Base-by-base conservation (phyloP, 2,329 filamentous ascomycete species). In the Fusarium sp. region DNA sequence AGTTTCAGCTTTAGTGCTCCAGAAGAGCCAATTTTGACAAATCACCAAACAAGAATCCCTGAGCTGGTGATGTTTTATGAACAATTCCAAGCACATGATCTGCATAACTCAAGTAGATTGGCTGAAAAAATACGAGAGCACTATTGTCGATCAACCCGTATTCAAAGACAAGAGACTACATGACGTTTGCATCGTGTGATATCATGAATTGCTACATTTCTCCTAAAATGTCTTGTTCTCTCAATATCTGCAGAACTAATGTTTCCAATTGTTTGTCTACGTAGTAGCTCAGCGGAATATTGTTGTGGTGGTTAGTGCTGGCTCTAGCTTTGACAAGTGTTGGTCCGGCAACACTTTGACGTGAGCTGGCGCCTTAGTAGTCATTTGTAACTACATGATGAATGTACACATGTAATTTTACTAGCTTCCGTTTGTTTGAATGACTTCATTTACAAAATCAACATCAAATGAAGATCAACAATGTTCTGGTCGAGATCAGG, bases 401-500 rank as follows among this genome's bases (percentile, higher is more conserved):
- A 15, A 33, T 31, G n/a, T 20, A 53, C 22, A 11, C 15, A 22
- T 31, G 15, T n/a, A 26, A 55, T 36, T 36, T 39, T 24, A 17
- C 39, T 45, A 6, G 34, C 17, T 15, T 39, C 39, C 15, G 6
- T 44, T 43, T 43, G 10, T 11, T 28, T 15, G 34, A 31, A 45
- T 58, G 33, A 33, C 31, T 40, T 45, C 48, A 39, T 33, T 26
- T 14, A 24, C 13, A 8, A 13, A 33, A 14, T 24, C 44, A 36
- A 36, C 31, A 18, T 11, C 18, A 49, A n/a, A 40, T 38, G 20
- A 17, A 26, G 7, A 9, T 22, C 5, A 31, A 40, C 7, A 18
- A 63, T 63, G 36, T 26, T 49, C 18, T 39, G 22, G 31, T 57
- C 24, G 3, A 63, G 42, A 44, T 42, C 42, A 63, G 8, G 18